Conservation (phyloP, 257 asterid genomes). For the Solanum medicagineum region DNA sequence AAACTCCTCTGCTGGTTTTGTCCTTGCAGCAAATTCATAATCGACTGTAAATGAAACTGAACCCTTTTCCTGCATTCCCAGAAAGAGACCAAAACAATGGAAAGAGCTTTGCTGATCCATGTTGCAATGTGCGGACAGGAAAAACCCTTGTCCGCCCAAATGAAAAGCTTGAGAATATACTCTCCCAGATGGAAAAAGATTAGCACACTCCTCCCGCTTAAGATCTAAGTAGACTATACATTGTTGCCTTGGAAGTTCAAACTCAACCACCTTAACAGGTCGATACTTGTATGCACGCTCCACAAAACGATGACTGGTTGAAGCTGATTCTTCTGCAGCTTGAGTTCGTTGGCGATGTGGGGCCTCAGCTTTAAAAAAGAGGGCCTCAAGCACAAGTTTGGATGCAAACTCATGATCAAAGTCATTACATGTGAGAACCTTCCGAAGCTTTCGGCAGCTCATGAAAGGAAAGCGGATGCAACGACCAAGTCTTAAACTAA, state of each 20-base stretch:
- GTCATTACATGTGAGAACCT: conserved; percentile 13
- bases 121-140: conserved; percentile 18
- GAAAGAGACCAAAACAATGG: conserved; percentile 15
- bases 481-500: conserved; percentile 9
- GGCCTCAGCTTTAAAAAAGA: conserved; percentile 16
- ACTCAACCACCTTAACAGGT: conserved; percentile 22
- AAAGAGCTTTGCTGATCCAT: conserved; percentile 16
- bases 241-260: conserved; percentile 12
- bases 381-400: conserved; percentile 18
- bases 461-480: conserved; percentile 14
- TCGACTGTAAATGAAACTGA: conserved; percentile 11
- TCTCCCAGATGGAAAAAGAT: conserved; percentile 14
- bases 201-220: conserved; percentile 13
- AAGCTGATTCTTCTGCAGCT: conserved; percentile 8
- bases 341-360: conserved; percentile 13
- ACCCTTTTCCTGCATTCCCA: conserved; percentile 23
- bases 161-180: conserved; percentile 19
- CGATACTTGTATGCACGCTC: conserved; percentile 20
- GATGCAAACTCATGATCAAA: conserved; percentile 13
- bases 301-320: conserved; percentile 4
- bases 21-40: conserved; percentile 19
- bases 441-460: conserved; percentile 18
- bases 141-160: conserved; percentile 21
- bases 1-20: conserved; percentile 14
- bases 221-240: conserved; percentile 18